These are phyloP conservation scores for Moricandia moricandioides DNA, from an alignment of 345 rosid species.

Conservation along the genomic window DNA sequence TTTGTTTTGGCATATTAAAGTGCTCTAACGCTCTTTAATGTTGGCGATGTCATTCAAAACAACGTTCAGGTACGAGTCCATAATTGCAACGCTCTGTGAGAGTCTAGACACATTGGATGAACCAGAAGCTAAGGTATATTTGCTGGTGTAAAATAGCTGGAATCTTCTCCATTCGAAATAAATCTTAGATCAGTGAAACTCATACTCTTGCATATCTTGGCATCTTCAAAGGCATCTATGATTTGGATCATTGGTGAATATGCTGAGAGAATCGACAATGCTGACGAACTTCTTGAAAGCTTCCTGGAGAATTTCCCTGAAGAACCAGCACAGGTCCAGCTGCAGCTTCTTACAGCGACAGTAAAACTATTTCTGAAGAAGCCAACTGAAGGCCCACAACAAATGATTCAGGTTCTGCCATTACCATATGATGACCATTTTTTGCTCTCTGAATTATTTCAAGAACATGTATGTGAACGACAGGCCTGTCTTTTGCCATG, in stretches of 20 bases:
- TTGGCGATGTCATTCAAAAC: constrained; percentile 49
- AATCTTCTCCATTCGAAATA: constrained; percentile 50
- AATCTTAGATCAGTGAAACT: constrained; percentile 25
- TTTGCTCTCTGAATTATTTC: not conserved
- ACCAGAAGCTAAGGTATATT: constrained; percentile 85
- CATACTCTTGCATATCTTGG: constrained; percentile 5
- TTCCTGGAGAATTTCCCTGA: constrained; percentile 98
- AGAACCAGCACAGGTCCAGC: constrained; percentile 97
- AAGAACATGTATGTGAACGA: constrained; percentile 12
- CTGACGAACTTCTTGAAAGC: constrained; percentile 98
- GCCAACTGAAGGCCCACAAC: constrained; percentile 99
- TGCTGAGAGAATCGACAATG: constrained; percentile 99
- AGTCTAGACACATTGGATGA: constrained; percentile 93
- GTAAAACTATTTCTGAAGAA: constrained; percentile 95
- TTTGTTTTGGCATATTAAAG: constrained; percentile 6
- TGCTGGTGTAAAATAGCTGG: constrained; percentile 4
- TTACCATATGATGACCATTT: not conserved
- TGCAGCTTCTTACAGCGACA: constrained; percentile 94
- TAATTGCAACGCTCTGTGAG: constrained; percentile 92
- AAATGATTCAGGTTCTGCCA: constrained; percentile 90
- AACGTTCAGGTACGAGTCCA: constrained; percentile 83
- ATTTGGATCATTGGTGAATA: constrained; percentile 99
- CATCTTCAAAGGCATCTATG: constrained; percentile 81
- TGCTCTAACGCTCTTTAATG: not conserved
- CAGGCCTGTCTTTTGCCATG: constrained; percentile 2